phyloP scores from a whole-genome alignment of 306 rosid genomes.

The Castanospermum australe region DNA sequence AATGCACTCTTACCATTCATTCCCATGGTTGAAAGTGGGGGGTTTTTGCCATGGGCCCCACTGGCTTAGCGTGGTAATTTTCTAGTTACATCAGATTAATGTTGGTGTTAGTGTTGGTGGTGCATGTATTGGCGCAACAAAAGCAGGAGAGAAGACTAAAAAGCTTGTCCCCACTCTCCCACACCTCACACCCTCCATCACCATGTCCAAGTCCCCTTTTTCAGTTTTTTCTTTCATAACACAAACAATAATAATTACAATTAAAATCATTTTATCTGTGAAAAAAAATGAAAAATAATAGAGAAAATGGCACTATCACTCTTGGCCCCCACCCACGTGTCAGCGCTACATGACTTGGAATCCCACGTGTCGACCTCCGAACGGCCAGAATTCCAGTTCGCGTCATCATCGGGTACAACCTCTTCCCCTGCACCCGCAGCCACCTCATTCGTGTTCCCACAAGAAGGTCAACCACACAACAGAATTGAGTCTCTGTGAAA shows the following conservation, averaged over 20 bases:
- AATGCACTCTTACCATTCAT: constrained; percentile 21
- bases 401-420: constrained; percentile 54
- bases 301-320: background rate
- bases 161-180: constrained; percentile 46
- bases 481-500: no score
- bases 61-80: constrained; percentile 32
- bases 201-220: background rate
- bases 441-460: background rate
- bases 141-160: constrained; percentile 35
- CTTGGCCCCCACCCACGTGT: constrained; percentile 48
- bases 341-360: background rate
- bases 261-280: constrained; percentile 27
- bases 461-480: background rate
- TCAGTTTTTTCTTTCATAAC: background rate
- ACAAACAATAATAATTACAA: background rate
- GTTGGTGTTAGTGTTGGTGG: no score
- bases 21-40: constrained; percentile 15
- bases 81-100: no score
- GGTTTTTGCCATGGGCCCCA: constrained; percentile 32
- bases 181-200: constrained; percentile 43
- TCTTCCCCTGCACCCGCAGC: constrained; percentile 27
- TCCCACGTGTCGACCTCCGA: constrained; percentile 44
- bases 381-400: constrained; percentile 50
- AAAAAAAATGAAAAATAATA: background rate
- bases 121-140: constrained; percentile 44